Base-by-base conservation (phyloP, 2,329 filamentous ascomycete species). In the Ascochyta clinopodiicola region DNA sequence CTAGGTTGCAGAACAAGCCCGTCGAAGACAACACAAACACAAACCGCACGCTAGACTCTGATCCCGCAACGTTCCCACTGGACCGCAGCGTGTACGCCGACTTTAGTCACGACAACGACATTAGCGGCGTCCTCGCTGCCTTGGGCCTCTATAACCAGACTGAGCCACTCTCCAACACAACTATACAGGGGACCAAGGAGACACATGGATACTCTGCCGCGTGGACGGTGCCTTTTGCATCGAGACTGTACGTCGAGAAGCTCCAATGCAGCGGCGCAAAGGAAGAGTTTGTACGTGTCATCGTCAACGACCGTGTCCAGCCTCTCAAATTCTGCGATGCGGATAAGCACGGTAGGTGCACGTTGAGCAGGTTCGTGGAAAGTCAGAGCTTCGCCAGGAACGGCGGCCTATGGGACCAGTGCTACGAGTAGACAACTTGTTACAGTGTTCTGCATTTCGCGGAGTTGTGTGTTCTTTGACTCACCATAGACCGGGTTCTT, bases 91-190 rank as follows among this genome's bases (percentile, higher is more conserved):
- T 96, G 1, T 97, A 96, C 69, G 92, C 91, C 0, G 93, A 97
- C 75, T 96, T 97, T 71, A 91, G 88, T 60, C 93, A 97, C 75
- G 93, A 97, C 76, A 96, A 96, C 73, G 87, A 89, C 70, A 92
- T 97, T 86, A 86, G 85, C 27, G 83, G 84, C 7, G 86, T 96
- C 6, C 90, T 90, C 70, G 86, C 86, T 5, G 91, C 92, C 0
- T 71, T 97, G 60, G 90, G 92, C 0, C 78, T 96, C 24, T 96
- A 92, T 77, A 90, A 92, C 63, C 77, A 75, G 38, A 91, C 86
- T 0, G 67, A 71, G 13, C 78, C 82, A 10, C 69, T 81, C 3
- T 76, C 77, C 0, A 80, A 78, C 44, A 77, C 74, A 1, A 77
- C 72, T 0, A 74, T 85, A 24, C 71, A 82, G 35, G 78, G 82